Evolutionary conservation across 257 asterid genomes (phyloP).

Genomic region (Solanum verrucosum): DNA sequence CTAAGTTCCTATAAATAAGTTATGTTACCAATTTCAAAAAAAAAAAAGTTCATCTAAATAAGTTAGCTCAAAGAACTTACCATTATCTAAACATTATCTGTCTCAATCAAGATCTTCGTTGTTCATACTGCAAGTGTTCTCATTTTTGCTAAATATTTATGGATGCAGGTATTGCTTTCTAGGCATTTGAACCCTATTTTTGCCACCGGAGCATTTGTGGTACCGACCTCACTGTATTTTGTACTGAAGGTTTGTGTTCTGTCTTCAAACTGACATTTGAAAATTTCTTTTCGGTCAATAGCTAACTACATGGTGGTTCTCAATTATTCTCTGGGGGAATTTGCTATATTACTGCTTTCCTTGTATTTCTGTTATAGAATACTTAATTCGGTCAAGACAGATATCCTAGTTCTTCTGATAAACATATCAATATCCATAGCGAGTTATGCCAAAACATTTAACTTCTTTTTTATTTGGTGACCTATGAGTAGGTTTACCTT

Average conservation of each 20-base stretch:
- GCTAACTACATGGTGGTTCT: not conserved
- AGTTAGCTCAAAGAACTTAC: not conserved
- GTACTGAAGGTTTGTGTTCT: conserved; percentile 55
- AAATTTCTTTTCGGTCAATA: not conserved
- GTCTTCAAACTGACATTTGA: not conserved
- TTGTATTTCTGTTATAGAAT: not conserved
- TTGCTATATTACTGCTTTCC: not conserved
- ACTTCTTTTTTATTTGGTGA: not conserved
- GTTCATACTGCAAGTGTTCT: not conserved
- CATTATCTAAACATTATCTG: not conserved
- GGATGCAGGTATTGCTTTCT: conserved; percentile 74
- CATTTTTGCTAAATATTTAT: not conserved
- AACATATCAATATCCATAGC: not conserved
- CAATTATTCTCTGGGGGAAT: not conserved
- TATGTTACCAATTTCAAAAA: not conserved
- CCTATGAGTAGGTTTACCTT: not conserved
- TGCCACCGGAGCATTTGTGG: conserved; percentile 72
- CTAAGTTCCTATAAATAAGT: not conserved
- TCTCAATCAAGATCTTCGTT: not conserved
- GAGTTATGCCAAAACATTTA: not conserved
- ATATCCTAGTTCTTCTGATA: not conserved
- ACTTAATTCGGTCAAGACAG: not conserved
- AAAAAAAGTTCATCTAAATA: not conserved
- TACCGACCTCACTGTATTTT: conserved; percentile 80
- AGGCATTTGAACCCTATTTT: conserved; percentile 47